Evolutionary conservation across 768 basidiomycete genomes (phyloP), one percentile per base, ranked within the genome.

Genomic region (Chalciporus sphaerocephalus): DNA sequence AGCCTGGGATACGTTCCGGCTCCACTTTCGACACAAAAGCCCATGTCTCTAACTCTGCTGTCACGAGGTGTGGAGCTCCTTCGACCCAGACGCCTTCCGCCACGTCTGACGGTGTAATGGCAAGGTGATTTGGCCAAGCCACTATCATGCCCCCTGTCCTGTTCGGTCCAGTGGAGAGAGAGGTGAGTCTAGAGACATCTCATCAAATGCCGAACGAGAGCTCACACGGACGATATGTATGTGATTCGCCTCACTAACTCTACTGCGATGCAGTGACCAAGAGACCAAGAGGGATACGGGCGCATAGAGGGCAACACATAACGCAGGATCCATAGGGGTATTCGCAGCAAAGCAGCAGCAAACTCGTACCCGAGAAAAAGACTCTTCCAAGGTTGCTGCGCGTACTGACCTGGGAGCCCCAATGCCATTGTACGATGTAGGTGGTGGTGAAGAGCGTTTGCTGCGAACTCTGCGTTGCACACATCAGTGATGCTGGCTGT

Each of bases 1-100:
- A 83, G 6, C 78, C 80, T 12, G 80, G 76, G 30, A 83, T 68
- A 27, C 68, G 68, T 36, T 69, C 59, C 0, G 75, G 64, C 4
- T 63, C 46, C 17, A 79, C 72, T 5, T 62, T 56, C 11, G 76
- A 67, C 17, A 61, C 58, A 32, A 32, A 40, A 5, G 62, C 49
- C 46, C 46, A 65, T 22, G 48, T 53, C 28, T 56, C 51, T 17
- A 69, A 47, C 18, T 70, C 60, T 9, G 59, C 65, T 1, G 44
- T 50, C 41, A 74, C 48, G 24, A 69, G 57, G 13, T 65, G 54
- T 4, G 64, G 53, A 9, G 55, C 55, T 4, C 54, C 58, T 2
- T 69, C 61, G 15, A 74, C 56, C 66, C 66, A 72, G 28, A 69
- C 52, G 27, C 52, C 53, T 41, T 57, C 44, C 15, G 44, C 52